Conservation (phyloP, 805 yeast species). For the Candida khao-thaluensis region DNA sequence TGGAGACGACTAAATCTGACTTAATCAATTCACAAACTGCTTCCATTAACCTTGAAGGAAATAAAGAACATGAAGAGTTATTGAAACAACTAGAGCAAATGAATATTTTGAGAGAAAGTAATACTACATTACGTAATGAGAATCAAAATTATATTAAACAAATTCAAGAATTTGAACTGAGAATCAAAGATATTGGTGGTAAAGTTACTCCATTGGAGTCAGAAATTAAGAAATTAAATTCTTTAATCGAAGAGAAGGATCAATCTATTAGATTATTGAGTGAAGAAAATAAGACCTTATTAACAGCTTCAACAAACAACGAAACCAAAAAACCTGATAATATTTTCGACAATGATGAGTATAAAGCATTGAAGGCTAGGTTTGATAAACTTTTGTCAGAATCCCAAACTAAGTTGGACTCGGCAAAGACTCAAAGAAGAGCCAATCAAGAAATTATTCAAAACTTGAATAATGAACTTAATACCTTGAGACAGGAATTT, state of each 20-base stretch:
- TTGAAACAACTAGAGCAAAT: conserved; percentile 58
- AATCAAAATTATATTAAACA: conserved; percentile 23
- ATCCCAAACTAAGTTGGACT: conserved; percentile 24
- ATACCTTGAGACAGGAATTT: conserved; percentile 15
- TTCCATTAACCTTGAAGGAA: conserved; percentile 25
- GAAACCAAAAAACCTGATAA: conserved; percentile 15
- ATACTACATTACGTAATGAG: conserved; percentile 59
- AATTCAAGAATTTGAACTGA: conserved; percentile 37
- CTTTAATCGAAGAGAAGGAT: conserved; percentile 42
- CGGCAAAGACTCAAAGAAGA: conserved; percentile 23
- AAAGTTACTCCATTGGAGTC: conserved; percentile 48
- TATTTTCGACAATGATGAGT: conserved; percentile 15
- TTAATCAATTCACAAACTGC: conserved; percentile 27
- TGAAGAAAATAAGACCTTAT: conserved; percentile 63
- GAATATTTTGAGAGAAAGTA: conserved; percentile 66
- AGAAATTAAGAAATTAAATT: conserved; percentile 31
- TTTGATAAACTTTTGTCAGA: conserved; percentile 30
- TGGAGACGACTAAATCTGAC: conserved; percentile 53
- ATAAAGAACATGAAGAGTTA: conserved; percentile 46
- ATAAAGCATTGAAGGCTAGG: conserved; percentile 27
- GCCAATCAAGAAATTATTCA: conserved; percentile 21
- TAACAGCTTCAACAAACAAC: conserved; percentile 46
- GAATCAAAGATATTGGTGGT: conserved; percentile 28
- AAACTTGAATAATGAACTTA: conserved; percentile 22
- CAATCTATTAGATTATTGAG: conserved; percentile 46